phyloP scores from a whole-genome alignment of 805 yeast genomes.

The Saccharomycopsis sp. region DNA sequence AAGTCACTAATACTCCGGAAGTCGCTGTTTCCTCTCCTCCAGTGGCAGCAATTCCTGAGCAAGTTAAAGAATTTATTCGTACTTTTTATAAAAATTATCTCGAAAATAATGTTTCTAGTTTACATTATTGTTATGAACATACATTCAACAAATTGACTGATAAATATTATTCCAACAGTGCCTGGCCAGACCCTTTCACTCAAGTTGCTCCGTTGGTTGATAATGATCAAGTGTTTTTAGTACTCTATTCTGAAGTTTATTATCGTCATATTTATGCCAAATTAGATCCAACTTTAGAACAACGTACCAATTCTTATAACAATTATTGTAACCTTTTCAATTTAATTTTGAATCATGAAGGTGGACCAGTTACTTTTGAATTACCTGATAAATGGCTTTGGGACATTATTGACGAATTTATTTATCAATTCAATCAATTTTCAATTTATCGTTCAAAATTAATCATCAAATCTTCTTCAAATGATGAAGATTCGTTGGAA shows the following conservation, averaged over 20 bases:
- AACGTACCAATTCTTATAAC: constrained; percentile 36
- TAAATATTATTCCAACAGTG: constrained; percentile 29
- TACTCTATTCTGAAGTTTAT: constrained; percentile 38
- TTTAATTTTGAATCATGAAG: constrained; percentile 31
- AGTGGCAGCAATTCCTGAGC: constrained; percentile 28
- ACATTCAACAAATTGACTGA: constrained; percentile 37
- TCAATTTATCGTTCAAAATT: constrained; percentile 31
- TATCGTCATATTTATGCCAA: constrained; percentile 40
- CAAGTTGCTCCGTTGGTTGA: constrained; percentile 34
- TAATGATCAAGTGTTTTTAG: constrained; percentile 34
- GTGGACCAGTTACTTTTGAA: constrained; percentile 35
- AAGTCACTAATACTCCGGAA: neutral
- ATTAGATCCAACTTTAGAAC: constrained; percentile 32
- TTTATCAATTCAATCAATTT: constrained; percentile 39
- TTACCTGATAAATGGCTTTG: constrained; percentile 40
- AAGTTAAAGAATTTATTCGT: constrained; percentile 32
- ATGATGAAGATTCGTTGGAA: constrained; percentile 24
- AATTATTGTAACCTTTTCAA: constrained; percentile 40
- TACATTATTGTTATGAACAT: constrained; percentile 35
- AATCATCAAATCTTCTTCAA: constrained; percentile 23
- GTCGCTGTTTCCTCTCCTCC: neutral
- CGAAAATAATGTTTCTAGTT: constrained; percentile 33
- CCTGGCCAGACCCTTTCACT: constrained; percentile 37
- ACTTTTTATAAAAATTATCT: constrained; percentile 32
- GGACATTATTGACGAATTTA: constrained; percentile 43